Evolutionary conservation across 306 rosid species (phyloP).

Genomic region (Glycine tomentella): DNA sequence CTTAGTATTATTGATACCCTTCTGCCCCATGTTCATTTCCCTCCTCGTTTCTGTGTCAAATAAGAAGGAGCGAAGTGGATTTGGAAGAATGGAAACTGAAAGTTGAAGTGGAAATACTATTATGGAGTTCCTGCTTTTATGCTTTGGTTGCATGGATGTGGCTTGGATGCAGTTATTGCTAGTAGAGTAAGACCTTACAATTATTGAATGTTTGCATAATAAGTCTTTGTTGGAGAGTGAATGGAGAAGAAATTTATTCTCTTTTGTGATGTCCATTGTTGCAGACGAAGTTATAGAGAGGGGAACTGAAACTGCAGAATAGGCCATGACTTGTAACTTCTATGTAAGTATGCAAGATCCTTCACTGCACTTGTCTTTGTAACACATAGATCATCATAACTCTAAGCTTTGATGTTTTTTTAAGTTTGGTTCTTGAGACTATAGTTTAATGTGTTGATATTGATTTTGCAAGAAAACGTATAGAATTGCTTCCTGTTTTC

Average conservation of each 20-base stretch:
- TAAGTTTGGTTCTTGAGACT: background rate
- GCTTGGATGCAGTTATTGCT: background rate
- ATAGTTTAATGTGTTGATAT: background rate
- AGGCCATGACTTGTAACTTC: slow-evolving; percentile 1
- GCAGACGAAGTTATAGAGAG: background rate
- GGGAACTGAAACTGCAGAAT: background rate
- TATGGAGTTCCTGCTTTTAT: background rate
- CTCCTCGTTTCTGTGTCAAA: background rate
- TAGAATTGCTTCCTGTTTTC: background rate
- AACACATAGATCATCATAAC: background rate
- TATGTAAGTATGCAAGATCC: background rate
- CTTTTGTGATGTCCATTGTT: background rate
- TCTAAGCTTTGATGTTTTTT: background rate
- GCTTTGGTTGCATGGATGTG: background rate
- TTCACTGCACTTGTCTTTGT: background rate
- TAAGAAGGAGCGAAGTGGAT: background rate
- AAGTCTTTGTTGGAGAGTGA: background rate
- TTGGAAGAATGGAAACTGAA: background rate
- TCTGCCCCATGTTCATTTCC: background rate
- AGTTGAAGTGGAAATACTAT: background rate
- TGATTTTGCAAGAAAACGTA: background rate
- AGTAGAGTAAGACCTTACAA: background rate
- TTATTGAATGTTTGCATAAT: background rate
- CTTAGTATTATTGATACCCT: background rate
- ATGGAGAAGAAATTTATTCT: background rate